A percentile compares a stretch with the other conserved stretches of the same genome.
These are phyloP conservation scores for Linum usitatissimum DNA, from an alignment of 345 rosid species.

Conservation along the genomic window DNA sequence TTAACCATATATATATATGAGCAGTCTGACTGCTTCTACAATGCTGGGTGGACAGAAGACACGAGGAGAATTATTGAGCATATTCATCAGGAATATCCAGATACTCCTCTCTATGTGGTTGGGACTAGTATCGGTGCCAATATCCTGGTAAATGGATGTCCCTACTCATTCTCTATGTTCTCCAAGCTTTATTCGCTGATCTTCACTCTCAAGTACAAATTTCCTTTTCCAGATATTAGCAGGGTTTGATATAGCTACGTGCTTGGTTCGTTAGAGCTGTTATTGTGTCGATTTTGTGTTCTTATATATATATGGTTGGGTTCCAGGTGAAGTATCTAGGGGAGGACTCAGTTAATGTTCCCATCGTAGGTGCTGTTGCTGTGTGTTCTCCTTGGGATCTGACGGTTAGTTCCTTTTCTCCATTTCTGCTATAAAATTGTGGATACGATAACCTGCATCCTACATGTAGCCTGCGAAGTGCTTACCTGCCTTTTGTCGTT, in stretches of 20 bases:
- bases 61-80: conserved; percentile 18
- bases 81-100: conserved; percentile 23
- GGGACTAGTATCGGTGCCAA: conserved; percentile 39
- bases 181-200: not conserved
- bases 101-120: conserved; percentile 31
- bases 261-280: not conserved
- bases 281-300: not conserved
- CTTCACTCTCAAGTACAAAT: not conserved
- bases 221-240: not conserved
- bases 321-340: conserved; percentile 36
- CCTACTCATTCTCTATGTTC: not conserved
- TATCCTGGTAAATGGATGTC: conserved; percentile 24
- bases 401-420: conserved; percentile 19
- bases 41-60: conserved; percentile 41
- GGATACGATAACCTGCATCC: not conserved
- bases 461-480: not conserved
- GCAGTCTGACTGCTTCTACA: conserved; percentile 40
- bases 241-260: not conserved
- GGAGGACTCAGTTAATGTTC: conserved; percentile 21
- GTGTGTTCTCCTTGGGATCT: conserved; percentile 35
- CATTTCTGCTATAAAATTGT: not conserved
- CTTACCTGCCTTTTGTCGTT: no score
- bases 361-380: conserved; percentile 31
- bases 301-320: conserved; percentile 1
- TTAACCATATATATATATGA: conserved; percentile 11